Conservation (phyloP, 2,329 filamentous ascomycete genomes). For the Fusarium lateritium region DNA sequence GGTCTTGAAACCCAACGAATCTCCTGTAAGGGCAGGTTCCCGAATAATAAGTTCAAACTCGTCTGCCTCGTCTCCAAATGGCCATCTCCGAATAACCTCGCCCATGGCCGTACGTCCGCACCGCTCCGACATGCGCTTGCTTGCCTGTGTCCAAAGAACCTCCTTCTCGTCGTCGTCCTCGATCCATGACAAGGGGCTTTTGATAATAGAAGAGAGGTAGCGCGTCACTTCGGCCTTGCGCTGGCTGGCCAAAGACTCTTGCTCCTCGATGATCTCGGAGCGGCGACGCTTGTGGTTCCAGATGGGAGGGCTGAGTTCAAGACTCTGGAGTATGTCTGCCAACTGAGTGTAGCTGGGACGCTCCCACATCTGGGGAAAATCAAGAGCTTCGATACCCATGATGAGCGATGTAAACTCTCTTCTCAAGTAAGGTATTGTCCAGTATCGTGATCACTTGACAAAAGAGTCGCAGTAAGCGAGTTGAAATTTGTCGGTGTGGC, state of each 20-base stretch:
- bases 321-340: conserved; percentile 73
- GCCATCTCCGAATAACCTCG: conserved; percentile 69
- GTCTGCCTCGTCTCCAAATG: conserved; percentile 58
- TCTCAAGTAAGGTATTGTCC: not conserved
- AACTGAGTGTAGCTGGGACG: conserved; percentile 78
- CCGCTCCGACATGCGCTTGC: conserved; percentile 84
- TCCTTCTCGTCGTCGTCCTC: conserved; percentile 76
- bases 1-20: conserved; percentile 92
- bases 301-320: conserved; percentile 77
- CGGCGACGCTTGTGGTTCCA: conserved; percentile 70
- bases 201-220: conserved; percentile 79
- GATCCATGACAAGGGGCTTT: conserved; percentile 78
- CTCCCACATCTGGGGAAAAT: conserved; percentile 87
- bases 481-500: conserved; percentile 24
- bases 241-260: conserved; percentile 58
- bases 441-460: not conserved
- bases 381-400: conserved; percentile 59
- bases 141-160: conserved; percentile 82
- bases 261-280: conserved; percentile 59
- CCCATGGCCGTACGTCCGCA: conserved; percentile 80
- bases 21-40: conserved; percentile 89
- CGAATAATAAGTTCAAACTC: conserved; percentile 78
- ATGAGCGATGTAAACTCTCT: not conserved
- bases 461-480: not conserved
- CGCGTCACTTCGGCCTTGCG: conserved; percentile 68